Percentiles rank a stretch among this genome's conserved stretches.
These are phyloP conservation scores for Torulaspora maleeae DNA, from an alignment of 805 yeast genomes.

Conservation along the genomic window DNA sequence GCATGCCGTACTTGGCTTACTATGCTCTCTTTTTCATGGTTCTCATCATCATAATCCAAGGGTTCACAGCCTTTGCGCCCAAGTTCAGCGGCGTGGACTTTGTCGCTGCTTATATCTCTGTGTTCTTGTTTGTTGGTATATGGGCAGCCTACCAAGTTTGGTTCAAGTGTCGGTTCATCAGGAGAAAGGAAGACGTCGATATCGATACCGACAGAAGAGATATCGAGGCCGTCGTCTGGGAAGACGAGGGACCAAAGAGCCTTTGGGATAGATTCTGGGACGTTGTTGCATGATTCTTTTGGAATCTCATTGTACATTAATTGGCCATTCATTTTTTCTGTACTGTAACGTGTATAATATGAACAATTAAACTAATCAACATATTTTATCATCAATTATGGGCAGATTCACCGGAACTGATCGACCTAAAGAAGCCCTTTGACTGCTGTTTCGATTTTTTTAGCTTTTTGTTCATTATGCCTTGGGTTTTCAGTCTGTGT, in stretches of 20 bases:
- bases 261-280: slow-evolving; percentile 55
- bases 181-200: slow-evolving; percentile 58
- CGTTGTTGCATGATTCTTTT: slow-evolving; percentile 32
- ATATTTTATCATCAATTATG: no score
- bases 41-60: slow-evolving; percentile 64
- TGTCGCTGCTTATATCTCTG: slow-evolving; percentile 67
- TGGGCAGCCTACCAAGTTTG: slow-evolving; percentile 54
- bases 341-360: background rate
- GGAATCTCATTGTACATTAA: background rate
- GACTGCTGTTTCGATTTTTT: background rate
- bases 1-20: slow-evolving; percentile 64
- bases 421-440: no score
- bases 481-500: background rate
- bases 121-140: slow-evolving; percentile 51
- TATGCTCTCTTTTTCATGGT: slow-evolving; percentile 53
- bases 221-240: slow-evolving; percentile 56
- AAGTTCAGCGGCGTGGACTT: slow-evolving; percentile 50
- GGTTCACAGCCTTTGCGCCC: slow-evolving; percentile 58
- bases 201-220: slow-evolving; percentile 64
- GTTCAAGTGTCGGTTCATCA: slow-evolving; percentile 45
- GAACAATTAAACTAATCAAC: background rate
- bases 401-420: no score
- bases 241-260: slow-evolving; percentile 44
- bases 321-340: no score
- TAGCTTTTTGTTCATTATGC: background rate